Conservation (phyloP, 1,139 yeast species). For the Scheffersomyces titani region DNA sequence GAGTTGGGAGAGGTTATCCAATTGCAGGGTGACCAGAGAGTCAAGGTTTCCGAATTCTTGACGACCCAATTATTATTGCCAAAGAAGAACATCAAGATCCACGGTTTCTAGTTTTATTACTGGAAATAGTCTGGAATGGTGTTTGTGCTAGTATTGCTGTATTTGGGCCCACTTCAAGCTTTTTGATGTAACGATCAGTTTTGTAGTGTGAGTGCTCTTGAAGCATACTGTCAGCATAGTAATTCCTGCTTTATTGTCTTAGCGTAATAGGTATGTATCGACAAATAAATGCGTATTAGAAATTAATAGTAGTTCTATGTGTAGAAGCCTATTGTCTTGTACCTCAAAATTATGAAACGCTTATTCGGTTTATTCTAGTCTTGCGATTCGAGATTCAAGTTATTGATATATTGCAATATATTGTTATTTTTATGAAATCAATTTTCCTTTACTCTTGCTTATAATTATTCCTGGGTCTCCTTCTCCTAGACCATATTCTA, state of each 20-base stretch:
- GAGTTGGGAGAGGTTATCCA: slow-evolving; percentile 97
- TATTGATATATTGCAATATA: too few relatives aligned
- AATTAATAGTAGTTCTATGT: background rate
- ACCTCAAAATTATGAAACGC: background rate
- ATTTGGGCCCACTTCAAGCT: background rate
- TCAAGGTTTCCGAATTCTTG: slow-evolving; percentile 92
- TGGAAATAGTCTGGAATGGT: background rate
- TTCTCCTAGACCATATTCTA: background rate
- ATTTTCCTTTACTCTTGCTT: background rate
- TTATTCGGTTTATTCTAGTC: background rate
- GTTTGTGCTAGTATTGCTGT: background rate
- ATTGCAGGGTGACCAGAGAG: slow-evolving; percentile 98
- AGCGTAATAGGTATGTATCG: background rate
- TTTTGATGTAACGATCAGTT: background rate
- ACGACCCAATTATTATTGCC: slow-evolving; percentile 84
- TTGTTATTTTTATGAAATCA: too few relatives aligned
- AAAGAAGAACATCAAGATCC: slow-evolving; percentile 96
- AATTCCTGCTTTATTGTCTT: background rate
- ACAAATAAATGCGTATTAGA: background rate
- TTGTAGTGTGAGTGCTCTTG: too few relatives aligned
- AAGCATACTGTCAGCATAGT: background rate
- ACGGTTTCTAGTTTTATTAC: slow-evolving; percentile 70
- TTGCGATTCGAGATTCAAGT: too few relatives aligned
- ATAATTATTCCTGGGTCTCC: background rate
- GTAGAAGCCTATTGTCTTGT: background rate